Conservation (phyloP, 805 yeast genomes). For the Zygosaccharomyces gambellarensis region DNA sequence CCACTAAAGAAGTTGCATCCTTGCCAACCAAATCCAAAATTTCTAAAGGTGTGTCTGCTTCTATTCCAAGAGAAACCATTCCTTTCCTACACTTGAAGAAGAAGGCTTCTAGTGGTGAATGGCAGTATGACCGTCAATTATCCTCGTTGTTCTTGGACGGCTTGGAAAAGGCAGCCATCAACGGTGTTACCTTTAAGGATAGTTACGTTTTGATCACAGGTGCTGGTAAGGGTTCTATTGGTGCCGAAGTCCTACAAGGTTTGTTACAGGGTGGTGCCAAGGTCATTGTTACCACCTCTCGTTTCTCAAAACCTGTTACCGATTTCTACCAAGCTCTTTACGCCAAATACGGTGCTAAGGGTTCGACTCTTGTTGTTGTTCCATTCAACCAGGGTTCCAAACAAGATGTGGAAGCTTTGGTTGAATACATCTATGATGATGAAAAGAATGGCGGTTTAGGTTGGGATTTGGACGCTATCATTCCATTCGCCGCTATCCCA, state of each 20-base stretch:
- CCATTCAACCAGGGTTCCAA: slow-evolving; percentile 98
- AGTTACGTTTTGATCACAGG: slow-evolving; percentile 92
- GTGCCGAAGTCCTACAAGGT: slow-evolving; percentile 95
- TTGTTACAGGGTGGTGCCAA: slow-evolving; percentile 96
- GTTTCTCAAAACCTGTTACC: slow-evolving; percentile 89
- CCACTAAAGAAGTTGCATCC: slow-evolving; percentile 81
- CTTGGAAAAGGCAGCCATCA: slow-evolving; percentile 88
- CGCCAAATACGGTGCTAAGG: slow-evolving; percentile 87
- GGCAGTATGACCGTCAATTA: slow-evolving; percentile 79
- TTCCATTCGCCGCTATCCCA: slow-evolving; percentile 99
- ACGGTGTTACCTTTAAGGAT: slow-evolving; percentile 85
- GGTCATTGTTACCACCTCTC: slow-evolving; percentile 92
- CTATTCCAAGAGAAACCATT: slow-evolving; percentile 74
- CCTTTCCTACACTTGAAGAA: slow-evolving; percentile 92
- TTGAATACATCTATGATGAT: slow-evolving; percentile 79
- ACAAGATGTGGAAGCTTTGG: slow-evolving; percentile 83
- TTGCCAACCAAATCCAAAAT: slow-evolving; percentile 67
- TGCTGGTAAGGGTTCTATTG: slow-evolving; percentile 98
- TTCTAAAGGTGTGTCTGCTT: slow-evolving; percentile 66
- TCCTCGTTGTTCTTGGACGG: slow-evolving; percentile 82
- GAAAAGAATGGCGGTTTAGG: slow-evolving; percentile 86
- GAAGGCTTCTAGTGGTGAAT: slow-evolving; percentile 63
- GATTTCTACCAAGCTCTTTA: slow-evolving; percentile 94
- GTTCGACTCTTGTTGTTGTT: slow-evolving; percentile 88
- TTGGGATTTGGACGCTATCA: slow-evolving; percentile 94